These are phyloP conservation scores for Aspergillus ochraceus DNA, from an alignment of 2,329 filamentous ascomycete species.

Conservation along the genomic window DNA sequence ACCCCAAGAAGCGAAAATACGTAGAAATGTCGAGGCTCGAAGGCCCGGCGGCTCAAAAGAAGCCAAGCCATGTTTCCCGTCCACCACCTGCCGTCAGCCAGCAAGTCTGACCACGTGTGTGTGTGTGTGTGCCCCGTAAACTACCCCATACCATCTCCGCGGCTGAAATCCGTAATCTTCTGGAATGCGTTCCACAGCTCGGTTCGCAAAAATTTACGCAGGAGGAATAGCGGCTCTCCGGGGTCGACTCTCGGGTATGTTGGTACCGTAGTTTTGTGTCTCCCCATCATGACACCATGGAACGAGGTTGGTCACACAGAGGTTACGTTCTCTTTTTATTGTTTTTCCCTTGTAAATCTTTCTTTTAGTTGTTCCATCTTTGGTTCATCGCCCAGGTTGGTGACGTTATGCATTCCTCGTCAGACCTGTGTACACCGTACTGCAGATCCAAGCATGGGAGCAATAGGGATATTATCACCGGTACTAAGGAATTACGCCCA, in stretches of 20 bases:
- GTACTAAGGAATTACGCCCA: not conserved
- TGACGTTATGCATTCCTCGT: not conserved
- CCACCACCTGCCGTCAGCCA: not conserved
- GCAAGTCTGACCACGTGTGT: not conserved
- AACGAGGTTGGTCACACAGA: not conserved
- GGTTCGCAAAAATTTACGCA: not conserved
- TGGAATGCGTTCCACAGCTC: not conserved
- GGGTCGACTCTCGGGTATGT: too few species aligned
- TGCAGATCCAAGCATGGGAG: not conserved
- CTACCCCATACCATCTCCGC: not conserved
- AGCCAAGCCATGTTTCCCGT: not conserved
- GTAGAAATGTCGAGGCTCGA: too few species aligned
- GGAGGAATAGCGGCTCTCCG: not conserved
- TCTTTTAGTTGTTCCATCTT: too few species aligned
- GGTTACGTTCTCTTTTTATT: not conserved
- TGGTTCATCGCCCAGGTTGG: not conserved
- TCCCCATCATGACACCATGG: too few species aligned
- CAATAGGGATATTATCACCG: not conserved
- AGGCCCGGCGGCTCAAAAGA: not conserved
- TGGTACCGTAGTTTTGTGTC: too few species aligned
- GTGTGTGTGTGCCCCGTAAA: not conserved
- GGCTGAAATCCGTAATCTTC: conserved; percentile 3
- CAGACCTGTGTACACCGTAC: not conserved
- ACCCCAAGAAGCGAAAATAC: not conserved
- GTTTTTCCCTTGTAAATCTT: too few species aligned